Evolutionary conservation across 768 basidiomycete genomes (phyloP), one percentile per base, ranked within the genome.

Genomic region (Lactarius hengduanensis): DNA sequence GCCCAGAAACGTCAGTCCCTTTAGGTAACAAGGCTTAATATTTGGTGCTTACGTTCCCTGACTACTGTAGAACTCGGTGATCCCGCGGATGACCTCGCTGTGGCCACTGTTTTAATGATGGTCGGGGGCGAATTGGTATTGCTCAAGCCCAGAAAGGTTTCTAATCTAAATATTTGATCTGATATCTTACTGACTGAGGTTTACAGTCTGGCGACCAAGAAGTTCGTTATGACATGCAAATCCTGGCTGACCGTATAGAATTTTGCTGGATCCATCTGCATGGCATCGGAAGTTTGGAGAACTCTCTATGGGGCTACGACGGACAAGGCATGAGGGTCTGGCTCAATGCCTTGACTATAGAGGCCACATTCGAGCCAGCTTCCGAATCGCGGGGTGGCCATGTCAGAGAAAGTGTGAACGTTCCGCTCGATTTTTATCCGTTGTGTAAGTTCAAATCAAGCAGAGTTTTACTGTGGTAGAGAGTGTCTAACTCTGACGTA

Each of bases 251-350:
- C 68, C 86, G 89, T n/a, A 92, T 98, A 70, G 96, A 99, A 74
- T 95, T 97, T 73, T 99, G 96, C 76, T 99, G 96, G 96, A 97
- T 96, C 62, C 96, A 98, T 80, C 81, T 99, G 53, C 86, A 91
- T 45, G 96, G 96, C 1, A 94, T 99, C 47, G 92, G 90, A 7
- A 86, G 92, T 2, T 78, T 99, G 57, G 96, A 98, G 74, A 99
- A 99, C 77, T 98, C 96, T 7, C 80, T 99, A 26, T 99, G 96
- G 96, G 96, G 89, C 1, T 99, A 93, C 75, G 96, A 98, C 70
- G 96, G 95, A 3, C 82, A 86, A 66, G 86, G 86, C 11, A 90
- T 99, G 71, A 81, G 94, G 36, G 88, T 98, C 18, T 99, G 97
- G 97, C 80, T 99, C 30, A 96, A 98, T 74, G 96, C 96, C 4